Conservation (phyloP, 441 rosid species). For the Populus trichocarpa region DNA sequence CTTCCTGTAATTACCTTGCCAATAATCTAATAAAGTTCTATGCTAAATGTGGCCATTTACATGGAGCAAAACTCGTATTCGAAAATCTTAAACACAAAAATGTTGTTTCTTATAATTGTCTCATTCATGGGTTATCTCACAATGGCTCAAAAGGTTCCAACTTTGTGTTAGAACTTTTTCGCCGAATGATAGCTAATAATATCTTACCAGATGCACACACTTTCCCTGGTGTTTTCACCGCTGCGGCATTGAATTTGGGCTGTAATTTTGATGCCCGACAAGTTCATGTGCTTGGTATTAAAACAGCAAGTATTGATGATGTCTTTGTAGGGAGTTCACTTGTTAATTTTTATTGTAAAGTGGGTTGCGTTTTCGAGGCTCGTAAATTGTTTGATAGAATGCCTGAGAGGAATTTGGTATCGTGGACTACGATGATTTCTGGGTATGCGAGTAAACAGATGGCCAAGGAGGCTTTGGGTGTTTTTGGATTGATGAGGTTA, state of each 20-base stretch:
- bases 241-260: constrained; percentile 46
- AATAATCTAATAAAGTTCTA: constrained; percentile 70
- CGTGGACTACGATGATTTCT: constrained; percentile 87
- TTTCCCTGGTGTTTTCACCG: constrained; percentile 58
- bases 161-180: constrained; percentile 51
- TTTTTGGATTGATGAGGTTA: constrained; percentile 51
- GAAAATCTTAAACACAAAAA: constrained; percentile 46
- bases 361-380: constrained; percentile 54
- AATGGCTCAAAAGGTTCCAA: constrained; percentile 38
- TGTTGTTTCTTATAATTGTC: constrained; percentile 75
- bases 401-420: constrained; percentile 64
- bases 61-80: constrained; percentile 52
- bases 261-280: constrained; percentile 44
- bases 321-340: constrained; percentile 80
- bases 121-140: constrained; percentile 71
- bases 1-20: constrained; percentile 41
- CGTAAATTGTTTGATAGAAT: constrained; percentile 70
- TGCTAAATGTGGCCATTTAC: constrained; percentile 55
- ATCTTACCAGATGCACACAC: constrained; percentile 71
- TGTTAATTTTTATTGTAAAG: constrained; percentile 62
- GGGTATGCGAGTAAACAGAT: constrained; percentile 63
- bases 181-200: constrained; percentile 56
- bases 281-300: constrained; percentile 62
- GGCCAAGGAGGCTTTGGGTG: constrained; percentile 43
- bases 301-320: constrained; percentile 53